A percentile compares a stretch with the other conserved stretches of the same genome.
Evolutionary conservation across 139 green algal genomes (phyloP).

Genomic region (Chlamydomonas eustigma): DNA sequence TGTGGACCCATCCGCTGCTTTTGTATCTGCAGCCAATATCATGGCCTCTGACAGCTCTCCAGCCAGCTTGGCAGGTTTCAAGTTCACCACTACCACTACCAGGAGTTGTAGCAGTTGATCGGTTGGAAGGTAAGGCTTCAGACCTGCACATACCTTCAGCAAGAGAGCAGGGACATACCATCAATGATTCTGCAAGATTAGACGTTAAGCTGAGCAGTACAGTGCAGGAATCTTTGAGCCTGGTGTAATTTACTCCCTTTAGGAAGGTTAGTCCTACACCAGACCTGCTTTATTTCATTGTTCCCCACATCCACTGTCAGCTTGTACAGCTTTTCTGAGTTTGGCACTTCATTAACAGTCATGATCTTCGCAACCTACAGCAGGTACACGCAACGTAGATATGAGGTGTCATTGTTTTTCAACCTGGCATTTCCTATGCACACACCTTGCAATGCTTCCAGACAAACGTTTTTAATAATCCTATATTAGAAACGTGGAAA

Average conservation of each 20-base stretch:
- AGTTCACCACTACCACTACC: conserved; percentile 49
- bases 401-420: no score
- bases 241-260: not conserved
- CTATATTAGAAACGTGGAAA: no score
- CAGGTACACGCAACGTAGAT: not conserved
- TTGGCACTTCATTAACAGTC: conserved; percentile 25
- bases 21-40: conserved; percentile 46
- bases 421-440: no score
- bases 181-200: not conserved
- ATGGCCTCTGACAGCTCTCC: conserved; percentile 54
- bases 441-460: no score
- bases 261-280: no score
- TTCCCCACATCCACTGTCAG: conserved; percentile 35
- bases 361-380: conserved; percentile 37
- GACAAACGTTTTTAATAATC: no score
- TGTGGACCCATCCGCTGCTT: not conserved
- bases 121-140: conserved; percentile 38
- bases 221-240: not conserved
- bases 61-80: conserved; percentile 59
- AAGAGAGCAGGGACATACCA: not conserved
- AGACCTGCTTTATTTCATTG: conserved; percentile 25
- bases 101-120: conserved; percentile 30
- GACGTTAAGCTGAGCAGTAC: not conserved
- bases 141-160: conserved; percentile 32
- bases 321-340: conserved; percentile 57